phyloP scores from a whole-genome alignment of 139 green algal genomes.

The Chlamydomonas eustigma region DNA sequence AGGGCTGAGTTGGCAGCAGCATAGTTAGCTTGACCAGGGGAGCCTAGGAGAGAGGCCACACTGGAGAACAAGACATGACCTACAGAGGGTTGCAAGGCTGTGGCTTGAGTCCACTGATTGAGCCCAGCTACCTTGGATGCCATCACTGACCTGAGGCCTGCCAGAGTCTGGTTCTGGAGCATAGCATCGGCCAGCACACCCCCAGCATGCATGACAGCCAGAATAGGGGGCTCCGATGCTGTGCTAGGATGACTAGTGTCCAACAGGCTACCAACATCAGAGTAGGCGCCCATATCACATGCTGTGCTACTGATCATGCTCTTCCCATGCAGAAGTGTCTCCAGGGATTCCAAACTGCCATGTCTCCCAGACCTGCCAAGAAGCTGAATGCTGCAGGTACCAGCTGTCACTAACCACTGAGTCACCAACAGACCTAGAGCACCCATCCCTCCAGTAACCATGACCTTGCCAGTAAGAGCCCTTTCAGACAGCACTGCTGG shows the following conservation, averaged over 20 bases:
- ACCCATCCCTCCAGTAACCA: slow-evolving; percentile 47
- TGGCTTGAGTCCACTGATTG: neutral
- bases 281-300: neutral
- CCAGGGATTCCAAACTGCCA: too few species aligned
- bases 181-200: slow-evolving; percentile 54
- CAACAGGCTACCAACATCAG: neutral
- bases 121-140: slow-evolving; percentile 48
- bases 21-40: slow-evolving; percentile 77
- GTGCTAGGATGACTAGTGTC: neutral
- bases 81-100: slow-evolving; percentile 23
- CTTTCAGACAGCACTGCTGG: too few species aligned
- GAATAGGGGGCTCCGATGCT: neutral
- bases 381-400: slow-evolving; percentile 30
- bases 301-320: neutral
- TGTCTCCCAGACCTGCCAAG: slow-evolving; percentile 33
- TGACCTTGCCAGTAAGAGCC: slow-evolving; percentile 60
- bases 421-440: slow-evolving; percentile 31
- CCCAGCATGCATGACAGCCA: slow-evolving; percentile 44
- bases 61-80: slow-evolving; percentile 65
- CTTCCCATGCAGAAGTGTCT: too few species aligned
- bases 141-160: slow-evolving; percentile 26
- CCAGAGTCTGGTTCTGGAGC: slow-evolving; percentile 32
- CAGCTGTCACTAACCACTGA: neutral
- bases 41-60: slow-evolving; percentile 69
- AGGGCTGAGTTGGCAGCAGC: slow-evolving; percentile 65